Evolutionary conservation across 257 asterid genomes (phyloP), one percentile per base, ranked within the genome.

Genomic region (Linderniella brevidens): DNA sequence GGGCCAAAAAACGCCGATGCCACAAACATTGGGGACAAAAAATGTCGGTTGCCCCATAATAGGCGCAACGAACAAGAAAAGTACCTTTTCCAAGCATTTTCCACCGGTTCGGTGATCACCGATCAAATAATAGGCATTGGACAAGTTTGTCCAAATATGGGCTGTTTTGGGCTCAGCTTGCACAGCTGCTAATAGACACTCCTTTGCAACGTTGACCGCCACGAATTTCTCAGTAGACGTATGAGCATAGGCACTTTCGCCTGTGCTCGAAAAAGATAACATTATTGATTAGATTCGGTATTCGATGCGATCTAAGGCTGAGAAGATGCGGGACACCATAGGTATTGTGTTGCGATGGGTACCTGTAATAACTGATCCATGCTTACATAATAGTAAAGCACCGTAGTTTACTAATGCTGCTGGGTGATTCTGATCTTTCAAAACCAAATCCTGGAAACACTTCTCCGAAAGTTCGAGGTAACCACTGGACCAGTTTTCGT

Each of bases 381-480:
- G 59, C 74, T 65, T 80, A 64, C 78, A 75, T 62, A 85, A 71
- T 58, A 81, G 88, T 53, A 80, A 58, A 62, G 98, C 82, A 47
- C 93, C 82, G 69, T 80, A 90, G 72, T 85, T 90, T 62, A 68
- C 68, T 60, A 90, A 73, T 53, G 98, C 85, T 8, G 92, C 81
- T 35, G 98, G 96, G 62, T 85, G 98, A 53, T 90, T 78, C 53
- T 79, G 98, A 68, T 85, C 98, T 74, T 81, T 81, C 59, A 90
- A 56, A 58, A 81, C 70, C 64, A 90, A 61, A 55, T 69, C 79
- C 53, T 81, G 96, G 64, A 79, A 78, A 68, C 85, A 81, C 73
- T 76, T 79, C 46, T 77, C 87, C 37, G 98, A 76, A 64, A 70
- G 82, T 65, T 90, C 96, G 66, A 78, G 58, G 62, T 68, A 32